These are phyloP conservation scores for barrel medic (Medicago truncatula) DNA, from an alignment of 306 rosid genomes.

Conservation along the genomic window MtrunA17r5.0-ANR NC_053045.1:53384001-53384500, in stretches of 20 bases:
- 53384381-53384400: conserved; percentile 90
- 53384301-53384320: conserved; percentile 4
- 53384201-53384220: conserved; percentile 11
- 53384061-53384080: not conserved
- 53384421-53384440: conserved; percentile 92
- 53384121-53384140: not conserved
- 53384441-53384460: conserved; percentile 93
- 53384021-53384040: no score
- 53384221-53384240: conserved; percentile 16
- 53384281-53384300: conserved; percentile 39
- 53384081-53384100: not conserved
- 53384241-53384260: not conserved
- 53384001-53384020: no score
- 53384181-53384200: not conserved
- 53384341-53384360: conserved; percentile 25
- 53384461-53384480: conserved; percentile 76
- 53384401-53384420: conserved; percentile 94
- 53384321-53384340: conserved; percentile 14
- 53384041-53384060: not conserved
- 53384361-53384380: conserved; percentile 60
- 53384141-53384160: not conserved
- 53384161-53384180: not conserved
- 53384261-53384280: conserved; percentile 27
- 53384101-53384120: not conserved
- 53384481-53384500: conserved; percentile 65